Base-by-base conservation (phyloP, 1,284 basidiomycete genomes). In the Boletellus deceptivus region DNA sequence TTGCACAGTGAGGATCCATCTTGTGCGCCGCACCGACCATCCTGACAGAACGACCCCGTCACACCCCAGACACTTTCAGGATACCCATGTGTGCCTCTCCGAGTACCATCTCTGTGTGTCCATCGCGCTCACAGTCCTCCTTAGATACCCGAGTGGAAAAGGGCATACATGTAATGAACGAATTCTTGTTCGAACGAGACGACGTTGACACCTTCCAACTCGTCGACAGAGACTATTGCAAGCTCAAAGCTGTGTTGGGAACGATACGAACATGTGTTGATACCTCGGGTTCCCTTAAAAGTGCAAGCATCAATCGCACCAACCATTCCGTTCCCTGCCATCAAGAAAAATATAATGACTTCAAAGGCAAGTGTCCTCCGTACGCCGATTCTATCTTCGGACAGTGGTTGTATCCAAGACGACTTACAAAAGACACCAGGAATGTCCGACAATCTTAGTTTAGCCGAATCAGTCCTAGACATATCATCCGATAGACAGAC, bases 71-170 rank as follows among this genome's bases (percentile, higher is more conserved):
- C 85, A 87, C 63, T 71, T 88, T 3, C 72, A 82, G 56, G 82
- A 88, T 58, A 84, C 82, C 2, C 84, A 86, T 75, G 86, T 84
- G 55, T 11, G 69, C 61, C 11, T 38, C 38, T 20, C n/a, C 27
- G 4, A 11, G n/a, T 29, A 6, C 14, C 40, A 4, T 11, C 31
- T 25, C 48, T 38, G 25, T 50, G 6, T 35, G 33, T 13, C 11
- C 33, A 14, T 34, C 33, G 13, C 16, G 33, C 16, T 34, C 33
- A 34, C 6, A 34, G 16, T 6, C 13, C 4, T 18, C 46, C 40
- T 45, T 55, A 89, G 86, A 83, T 79, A 34, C 83, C 86, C 1
- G 87, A 90, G 70, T 90, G 87, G 87, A 86, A 87, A 63, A 82
- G 75, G 58, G 86, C 84, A 7, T 90, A 89, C 65, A 86, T 89